Conservation (phyloP, 164 flowering plant genomes). For the Malania oleifera region DNA sequence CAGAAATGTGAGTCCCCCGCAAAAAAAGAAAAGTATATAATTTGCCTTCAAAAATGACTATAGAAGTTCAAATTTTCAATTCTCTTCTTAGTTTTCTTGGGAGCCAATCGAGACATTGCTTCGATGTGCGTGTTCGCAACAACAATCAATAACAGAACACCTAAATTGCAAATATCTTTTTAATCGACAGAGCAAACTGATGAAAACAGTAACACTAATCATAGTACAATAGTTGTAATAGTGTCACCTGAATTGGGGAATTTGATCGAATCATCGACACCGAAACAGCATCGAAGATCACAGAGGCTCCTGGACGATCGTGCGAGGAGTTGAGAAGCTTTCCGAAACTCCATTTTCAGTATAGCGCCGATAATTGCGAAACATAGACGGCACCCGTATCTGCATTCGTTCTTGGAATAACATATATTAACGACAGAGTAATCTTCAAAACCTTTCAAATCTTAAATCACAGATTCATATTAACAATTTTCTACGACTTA, state of each 20-base stretch:
- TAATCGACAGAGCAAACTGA: not conserved
- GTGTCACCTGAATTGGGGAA: slow-evolving; percentile 13
- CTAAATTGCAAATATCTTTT: not conserved
- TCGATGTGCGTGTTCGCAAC: not conserved
- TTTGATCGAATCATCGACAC: slow-evolving; percentile 5
- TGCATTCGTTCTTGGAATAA: no score
- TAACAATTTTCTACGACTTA: no score
- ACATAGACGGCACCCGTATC: no score
- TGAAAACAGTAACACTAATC: not conserved
- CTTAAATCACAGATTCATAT: no score
- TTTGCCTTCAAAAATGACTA: no score
- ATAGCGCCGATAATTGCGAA: no score
- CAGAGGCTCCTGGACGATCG: slow-evolving; percentile 2
- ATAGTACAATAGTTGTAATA: not conserved
- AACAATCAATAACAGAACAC: not conserved
- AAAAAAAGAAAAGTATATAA: no score
- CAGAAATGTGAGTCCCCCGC: no score
- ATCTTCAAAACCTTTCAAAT: no score
- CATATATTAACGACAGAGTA: no score
- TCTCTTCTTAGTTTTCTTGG: no score
- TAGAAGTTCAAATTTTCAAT: no score
- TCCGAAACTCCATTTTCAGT: slow-evolving; percentile 30
- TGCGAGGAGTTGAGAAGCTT: slow-evolving; percentile 23
- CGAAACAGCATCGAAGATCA: slow-evolving; percentile 12
- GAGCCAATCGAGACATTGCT: not conserved